These are phyloP conservation scores for Rheum nobile DNA, from an alignment of 148 eudicot species.

Conservation along the genomic window DNA sequence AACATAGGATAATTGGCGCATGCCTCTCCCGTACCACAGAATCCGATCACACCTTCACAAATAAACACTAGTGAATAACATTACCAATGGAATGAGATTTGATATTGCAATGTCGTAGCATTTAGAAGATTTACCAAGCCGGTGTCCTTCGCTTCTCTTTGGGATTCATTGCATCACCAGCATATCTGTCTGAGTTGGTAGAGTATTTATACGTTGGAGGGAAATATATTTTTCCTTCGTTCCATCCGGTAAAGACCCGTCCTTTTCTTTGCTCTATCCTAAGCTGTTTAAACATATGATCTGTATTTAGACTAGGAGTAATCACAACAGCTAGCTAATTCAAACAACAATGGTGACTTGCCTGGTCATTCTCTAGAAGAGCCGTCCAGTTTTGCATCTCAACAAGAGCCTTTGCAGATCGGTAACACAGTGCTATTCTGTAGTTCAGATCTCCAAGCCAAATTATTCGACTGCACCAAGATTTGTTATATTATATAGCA, in stretches of 20 bases:
- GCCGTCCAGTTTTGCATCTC: conserved; percentile 94
- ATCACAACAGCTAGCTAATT: not conserved
- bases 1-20: conserved; percentile 75
- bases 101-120: not conserved
- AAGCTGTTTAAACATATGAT: conserved; percentile 36
- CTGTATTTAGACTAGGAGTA: not conserved
- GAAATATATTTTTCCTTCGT: conserved; percentile 81
- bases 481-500: not conserved
- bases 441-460: conserved; percentile 99
- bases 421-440: conserved; percentile 75
- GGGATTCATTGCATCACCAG: conserved; percentile 68
- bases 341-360: conserved; percentile 8
- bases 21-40: conserved; percentile 83
- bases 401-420: conserved; percentile 76
- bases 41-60: conserved; percentile 93
- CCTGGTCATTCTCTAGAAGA: conserved; percentile 90
- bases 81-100: not conserved
- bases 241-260: conserved; percentile 80
- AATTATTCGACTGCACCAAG: conserved; percentile 58
- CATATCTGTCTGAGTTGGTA: conserved; percentile 83
- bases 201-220: conserved; percentile 99
- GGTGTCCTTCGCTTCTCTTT: conserved; percentile 95
- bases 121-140: conserved; percentile 56
- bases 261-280: conserved; percentile 83
- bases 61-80: not conserved